Evolutionary conservation across 2,329 filamentous ascomycete genomes (phyloP).

Genomic region (Nothophoma quercina): DNA sequence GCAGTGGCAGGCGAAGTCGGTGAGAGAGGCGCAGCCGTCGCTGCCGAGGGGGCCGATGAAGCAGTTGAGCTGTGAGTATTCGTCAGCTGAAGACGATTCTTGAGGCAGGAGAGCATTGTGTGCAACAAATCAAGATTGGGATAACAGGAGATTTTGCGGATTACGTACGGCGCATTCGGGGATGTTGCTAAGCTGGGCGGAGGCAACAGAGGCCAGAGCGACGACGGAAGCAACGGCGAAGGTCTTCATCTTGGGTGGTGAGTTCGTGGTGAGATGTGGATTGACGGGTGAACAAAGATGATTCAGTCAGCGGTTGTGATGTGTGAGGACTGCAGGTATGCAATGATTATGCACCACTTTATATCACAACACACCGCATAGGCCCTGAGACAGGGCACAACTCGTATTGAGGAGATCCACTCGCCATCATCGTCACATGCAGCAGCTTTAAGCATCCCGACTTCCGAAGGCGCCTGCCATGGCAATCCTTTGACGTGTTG

Average conservation of each 20-base stretch:
- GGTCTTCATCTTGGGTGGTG: conserved; percentile 48
- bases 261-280: neutral
- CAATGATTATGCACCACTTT: conserved; percentile 24
- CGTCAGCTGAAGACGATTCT: conserved; percentile 21
- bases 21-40: conserved; percentile 56
- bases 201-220: conserved; percentile 54
- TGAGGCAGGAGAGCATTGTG: no score
- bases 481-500: conserved; percentile 18
- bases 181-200: conserved; percentile 56
- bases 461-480: conserved; percentile 22
- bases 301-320: conserved; percentile 1
- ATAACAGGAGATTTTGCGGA: neutral
- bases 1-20: conserved; percentile 57
- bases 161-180: conserved; percentile 57
- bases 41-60: conserved; percentile 52
- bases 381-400: conserved; percentile 21
- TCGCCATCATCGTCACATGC: conserved; percentile 35
- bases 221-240: conserved; percentile 49
- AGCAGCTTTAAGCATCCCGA: conserved; percentile 20
- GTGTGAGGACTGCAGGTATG: neutral
- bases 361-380: conserved; percentile 23
- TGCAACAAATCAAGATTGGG: no score
- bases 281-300: neutral
- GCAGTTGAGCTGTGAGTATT: conserved; percentile 54
- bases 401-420: conserved; percentile 22